Base-by-base conservation (phyloP, 1,284 basidiomycete genomes). In the Laetiporus sulphureus region DNA sequence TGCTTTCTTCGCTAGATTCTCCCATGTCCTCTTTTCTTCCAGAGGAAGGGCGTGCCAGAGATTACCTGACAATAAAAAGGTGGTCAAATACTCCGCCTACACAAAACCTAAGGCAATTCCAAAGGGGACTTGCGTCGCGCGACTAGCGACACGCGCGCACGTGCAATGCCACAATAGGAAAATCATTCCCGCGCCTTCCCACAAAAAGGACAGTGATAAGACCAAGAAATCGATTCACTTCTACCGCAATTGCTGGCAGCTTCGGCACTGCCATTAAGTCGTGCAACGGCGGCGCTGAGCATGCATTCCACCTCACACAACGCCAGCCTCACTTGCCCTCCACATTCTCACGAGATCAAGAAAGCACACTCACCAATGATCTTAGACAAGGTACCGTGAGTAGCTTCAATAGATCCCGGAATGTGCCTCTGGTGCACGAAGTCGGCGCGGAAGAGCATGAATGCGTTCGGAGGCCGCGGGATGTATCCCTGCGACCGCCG, bases 401-500 rank as follows among this genome's bases (percentile, higher is more conserved):
- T 84, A 3, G 83, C 83, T 66, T 92, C 86, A 44, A 93, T 85
- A 6, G 79, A 78, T 0, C 85, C 79, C 0, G 90, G 89, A 20
- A 93, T 83, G 48, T 91, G 78, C 49, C 84, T 79, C 51, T 82
- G 79, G 23, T 82, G 68, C 15, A 92, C 87, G 46, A 92, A 91
- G 57, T 92, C 84, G 23, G 89, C 87, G 21, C 92, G 78, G 69
- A 92, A 95, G 49, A 95, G 77, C 76, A 95, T 94, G 71, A 94
- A 95, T 0, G 91, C 90, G 56, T 95, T 95, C 1, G 90, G 83
- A 0, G 92, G 91, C 1, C 92, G 77, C 8, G 91, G 90, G 51
- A 94, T 87, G 59, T 94, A 83, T 32, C 67, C 66, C 32, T 77
- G 72, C 10, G 76, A 78, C 41, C 71, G 71, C 31, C 78, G 69